Percentiles rank a stretch among this genome's conserved stretches.
Evolutionary conservation across 2,329 filamentous ascomycete species (phyloP).

Genomic region (Calonectria pauciramosa): DNA sequence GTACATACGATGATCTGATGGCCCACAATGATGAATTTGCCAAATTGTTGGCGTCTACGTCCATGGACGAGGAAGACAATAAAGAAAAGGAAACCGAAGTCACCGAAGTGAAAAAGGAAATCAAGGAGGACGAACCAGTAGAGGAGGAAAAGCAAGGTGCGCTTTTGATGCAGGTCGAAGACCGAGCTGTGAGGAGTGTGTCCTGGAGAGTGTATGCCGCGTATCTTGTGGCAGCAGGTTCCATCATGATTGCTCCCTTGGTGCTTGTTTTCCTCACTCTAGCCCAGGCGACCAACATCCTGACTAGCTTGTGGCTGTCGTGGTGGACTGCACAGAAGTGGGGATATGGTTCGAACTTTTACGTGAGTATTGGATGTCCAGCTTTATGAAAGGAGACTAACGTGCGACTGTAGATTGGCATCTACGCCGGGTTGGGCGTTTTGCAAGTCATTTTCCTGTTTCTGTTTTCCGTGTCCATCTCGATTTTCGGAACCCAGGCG

Average conservation of each 20-base stretch:
- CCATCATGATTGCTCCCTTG: conserved; percentile 1
- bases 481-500: neutral
- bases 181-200: neutral
- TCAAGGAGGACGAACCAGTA: neutral
- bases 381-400: neutral
- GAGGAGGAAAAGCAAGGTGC: neutral
- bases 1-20: neutral
- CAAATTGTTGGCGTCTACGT: neutral
- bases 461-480: neutral
- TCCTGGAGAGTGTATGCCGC: neutral
- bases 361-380: neutral
- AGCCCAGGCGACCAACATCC: neutral
- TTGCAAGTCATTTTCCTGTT: conserved; percentile 5
- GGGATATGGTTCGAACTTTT: neutral
- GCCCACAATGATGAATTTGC: neutral
- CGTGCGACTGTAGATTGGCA: neutral
- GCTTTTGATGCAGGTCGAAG: neutral
- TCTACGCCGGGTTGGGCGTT: neutral
- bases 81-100: neutral
- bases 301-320: conserved; percentile 1
- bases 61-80: neutral
- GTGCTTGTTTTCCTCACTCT: neutral
- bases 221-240: neutral
- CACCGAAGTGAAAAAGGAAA: neutral
- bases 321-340: conserved; percentile 6